Evolutionary conservation across 371 early-diverging fungal genomes (phyloP).

Genomic region (Mucor saturninus): DNA sequence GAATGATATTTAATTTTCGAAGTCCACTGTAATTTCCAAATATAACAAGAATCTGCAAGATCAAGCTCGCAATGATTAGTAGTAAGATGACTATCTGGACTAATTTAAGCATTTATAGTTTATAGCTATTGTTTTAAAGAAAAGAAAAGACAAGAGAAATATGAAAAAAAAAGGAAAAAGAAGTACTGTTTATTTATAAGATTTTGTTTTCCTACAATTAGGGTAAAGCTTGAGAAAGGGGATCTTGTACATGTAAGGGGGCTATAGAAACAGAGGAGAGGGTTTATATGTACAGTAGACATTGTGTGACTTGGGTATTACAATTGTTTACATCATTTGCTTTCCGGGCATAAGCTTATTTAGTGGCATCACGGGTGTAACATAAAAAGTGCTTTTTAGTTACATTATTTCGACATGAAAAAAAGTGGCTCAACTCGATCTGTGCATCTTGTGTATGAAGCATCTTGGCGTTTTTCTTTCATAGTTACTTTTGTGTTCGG

Average conservation of each 20-base stretch:
- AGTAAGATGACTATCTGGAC: conserved; percentile 10
- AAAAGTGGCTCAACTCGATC: no score
- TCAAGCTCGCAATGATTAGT: conserved; percentile 27
- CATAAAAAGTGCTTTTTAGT: background rate
- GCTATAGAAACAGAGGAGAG: background rate
- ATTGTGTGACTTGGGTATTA: background rate
- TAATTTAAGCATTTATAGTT: conserved; percentile 12
- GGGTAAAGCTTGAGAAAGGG: background rate
- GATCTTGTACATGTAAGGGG: background rate
- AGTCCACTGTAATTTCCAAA: conserved; percentile 24
- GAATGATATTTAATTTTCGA: conserved; percentile 23
- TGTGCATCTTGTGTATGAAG: no score
- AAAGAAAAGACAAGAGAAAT: conserved; percentile 6
- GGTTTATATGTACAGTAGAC: background rate
- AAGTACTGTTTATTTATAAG: no score
- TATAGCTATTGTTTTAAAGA: background rate
- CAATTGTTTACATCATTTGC: background rate
- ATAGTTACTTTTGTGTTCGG: no score
- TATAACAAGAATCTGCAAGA: conserved; percentile 22
- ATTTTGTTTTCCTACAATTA: background rate
- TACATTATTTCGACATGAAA: no score
- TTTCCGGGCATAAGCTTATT: background rate
- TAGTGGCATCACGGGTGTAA: background rate
- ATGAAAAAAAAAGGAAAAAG: background rate
- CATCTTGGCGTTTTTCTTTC: no score